Evolutionary conservation across 2,329 filamentous ascomycete genomes (phyloP), one percentile per base, ranked within the genome.

Genomic region (Colletotrichum sp.): DNA sequence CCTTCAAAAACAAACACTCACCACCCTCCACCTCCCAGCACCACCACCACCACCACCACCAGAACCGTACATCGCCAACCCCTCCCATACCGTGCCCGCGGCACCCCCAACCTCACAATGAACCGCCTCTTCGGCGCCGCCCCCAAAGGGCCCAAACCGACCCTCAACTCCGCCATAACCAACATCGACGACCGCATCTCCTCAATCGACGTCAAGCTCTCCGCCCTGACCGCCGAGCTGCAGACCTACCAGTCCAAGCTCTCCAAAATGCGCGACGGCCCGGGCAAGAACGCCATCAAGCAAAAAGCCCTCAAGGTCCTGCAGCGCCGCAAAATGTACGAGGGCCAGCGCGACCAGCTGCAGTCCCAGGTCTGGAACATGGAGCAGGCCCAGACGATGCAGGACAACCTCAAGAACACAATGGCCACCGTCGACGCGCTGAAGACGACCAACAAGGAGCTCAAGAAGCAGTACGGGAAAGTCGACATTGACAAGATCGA

Each of bases 371-470:
- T 95, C 26, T 99, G 96, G 96, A 99, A 99, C 87, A 98, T 99
- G 96, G 96, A 99, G 87, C 96, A 98, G 86, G 96, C 96, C 4
- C 94, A 95, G 83, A 98, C 96, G 91, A 98, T 99, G 96, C 96
- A 98, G 87, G 96, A 99, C 87, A 99, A 99, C 83, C 91, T 99
- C 69, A 97, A 98, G 85, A 99, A 99, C 85, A 96, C 97, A 78
- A 98, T 98, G 96, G 98, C 96, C 21, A 98, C 97, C 32, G 96
- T 99, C 60, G 96, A 99, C 84, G 96, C 96, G 13, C 96, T 99
- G 92, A 98, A 98, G 91, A 96, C 94, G 3, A 98, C 96, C 28
- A 98, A 97, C 81, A 98, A 98, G 87, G 94, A 95, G 81, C 90
- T 99, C 78, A 93, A 93, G 83, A 95, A 95, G 85, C 96, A 99